Base-by-base conservation (phyloP, 257 asterid genomes). In the Penstemon davidsonii region DNA sequence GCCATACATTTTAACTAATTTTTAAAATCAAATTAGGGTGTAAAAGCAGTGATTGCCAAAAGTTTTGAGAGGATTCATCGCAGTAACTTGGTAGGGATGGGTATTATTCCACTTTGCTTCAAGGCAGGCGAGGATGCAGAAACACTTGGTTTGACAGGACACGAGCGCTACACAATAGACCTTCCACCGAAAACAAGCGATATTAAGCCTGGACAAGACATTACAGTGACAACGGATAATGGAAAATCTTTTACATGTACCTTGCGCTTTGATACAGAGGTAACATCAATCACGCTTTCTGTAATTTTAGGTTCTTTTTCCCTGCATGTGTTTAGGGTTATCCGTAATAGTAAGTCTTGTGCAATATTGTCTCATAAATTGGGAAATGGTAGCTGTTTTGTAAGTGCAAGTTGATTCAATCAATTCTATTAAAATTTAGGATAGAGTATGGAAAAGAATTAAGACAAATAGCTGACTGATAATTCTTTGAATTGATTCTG, bases 41-140 rank as follows among this genome's bases (percentile, higher is more conserved):
- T 92, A 38, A 92, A 85, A 88, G 98, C 97, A 8, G 98, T 92
- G 73, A 92, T 92, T 45, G 86, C 98, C 60, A 92, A 89, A 69
- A 92, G 97, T 68, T 92, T 86, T 64, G 98, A 92, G 88, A 88
- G 96, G 78, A 92, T 92, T 64, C 97, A 92, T 66, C 95, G 98
- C 46, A 92, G 98, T 70, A 92, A 92, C 81, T 84, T 92, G 68
- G 98, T 86, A 4, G 98, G 98, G 39, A 89, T 90, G 98, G 98
- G 98, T 72, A 88, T 90, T 6, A 57, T 92, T 75, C 98, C 98
- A 45, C 96, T 92, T 11, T 90, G 95, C 78, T 92, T 92, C 84
- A 88, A 86, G 83, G 33, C 87, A 39, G 93, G 97, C 6, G 97
- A 89, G 81, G 97, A 92, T 64, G 82, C 95, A 33, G 98, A 92